Conservation (phyloP, 345 rosid species). For the Raphanus raphanistrum region DNA sequence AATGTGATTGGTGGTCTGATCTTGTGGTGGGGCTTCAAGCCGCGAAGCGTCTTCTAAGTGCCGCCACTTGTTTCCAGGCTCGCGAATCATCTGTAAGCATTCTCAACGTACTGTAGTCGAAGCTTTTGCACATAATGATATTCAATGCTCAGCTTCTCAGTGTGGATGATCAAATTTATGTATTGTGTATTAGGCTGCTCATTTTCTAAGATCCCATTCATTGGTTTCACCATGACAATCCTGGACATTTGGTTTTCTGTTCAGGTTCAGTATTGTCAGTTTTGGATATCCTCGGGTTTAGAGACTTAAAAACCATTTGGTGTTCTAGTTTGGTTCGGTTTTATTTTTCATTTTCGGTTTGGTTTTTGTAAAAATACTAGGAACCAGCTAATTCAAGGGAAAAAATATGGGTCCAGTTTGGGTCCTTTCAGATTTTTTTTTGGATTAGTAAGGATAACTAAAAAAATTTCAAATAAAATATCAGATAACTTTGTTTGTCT, state of each 20-base stretch:
- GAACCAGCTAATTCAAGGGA: background rate
- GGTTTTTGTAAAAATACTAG: background rate
- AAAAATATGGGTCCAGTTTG: background rate
- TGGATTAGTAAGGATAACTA: background rate
- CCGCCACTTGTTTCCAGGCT: constrained; percentile 47
- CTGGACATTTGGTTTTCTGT: background rate
- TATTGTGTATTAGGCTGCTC: background rate
- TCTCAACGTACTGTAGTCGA: constrained; percentile 1
- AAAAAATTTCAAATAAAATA: too few relatives aligned
- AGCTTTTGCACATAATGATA: background rate
- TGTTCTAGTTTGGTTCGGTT: background rate
- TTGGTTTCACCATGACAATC: constrained; percentile 10
- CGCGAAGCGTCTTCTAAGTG: constrained; percentile 52
- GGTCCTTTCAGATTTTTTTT: background rate
- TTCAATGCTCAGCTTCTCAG: background rate
- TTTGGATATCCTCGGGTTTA: background rate
- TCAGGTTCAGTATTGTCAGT: background rate
- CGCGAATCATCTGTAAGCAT: constrained; percentile 56
- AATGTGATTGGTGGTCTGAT: constrained; percentile 64
- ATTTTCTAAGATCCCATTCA: background rate
- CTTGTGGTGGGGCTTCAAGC: constrained; percentile 59
- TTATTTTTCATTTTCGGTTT: background rate
- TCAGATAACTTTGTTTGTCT: background rate
- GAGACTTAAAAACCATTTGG: background rate
- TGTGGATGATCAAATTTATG: background rate